Percentiles rank a stretch among this genome's conserved stretches.
Evolutionary conservation across 1,284 basidiomycete species (phyloP).

Genomic region (Boletus sp.): DNA sequence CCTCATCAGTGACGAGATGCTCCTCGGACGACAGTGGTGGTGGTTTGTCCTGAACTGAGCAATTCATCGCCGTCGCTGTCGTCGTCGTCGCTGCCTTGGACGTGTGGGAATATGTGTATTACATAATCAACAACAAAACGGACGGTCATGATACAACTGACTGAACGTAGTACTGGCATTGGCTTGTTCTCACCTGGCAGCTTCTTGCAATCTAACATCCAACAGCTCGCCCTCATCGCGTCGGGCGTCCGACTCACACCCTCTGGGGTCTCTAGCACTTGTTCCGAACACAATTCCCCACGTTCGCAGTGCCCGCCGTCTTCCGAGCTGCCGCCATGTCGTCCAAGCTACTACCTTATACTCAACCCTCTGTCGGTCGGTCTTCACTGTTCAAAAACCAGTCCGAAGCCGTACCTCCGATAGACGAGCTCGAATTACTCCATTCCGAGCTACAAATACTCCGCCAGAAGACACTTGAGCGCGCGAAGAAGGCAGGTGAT

Average conservation of each 20-base stretch:
- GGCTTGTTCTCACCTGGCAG: conserved; percentile 24
- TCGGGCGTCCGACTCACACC: conserved; percentile 15
- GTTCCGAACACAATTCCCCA: conserved; percentile 8
- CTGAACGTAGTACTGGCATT: conserved; percentile 25
- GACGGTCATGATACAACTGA: conserved; percentile 30
- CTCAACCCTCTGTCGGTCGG: conserved; percentile 44
- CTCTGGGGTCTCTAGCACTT: conserved; percentile 7
- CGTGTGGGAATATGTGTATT: conserved; percentile 31
- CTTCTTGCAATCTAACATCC: conserved; percentile 16
- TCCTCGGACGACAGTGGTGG: neutral
- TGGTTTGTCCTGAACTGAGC: conserved; percentile 3
- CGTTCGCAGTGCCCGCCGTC: conserved; percentile 11
- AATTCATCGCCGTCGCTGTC: conserved; percentile 15
- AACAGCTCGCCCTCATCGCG: conserved; percentile 15
- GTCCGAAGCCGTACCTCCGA: conserved; percentile 63
- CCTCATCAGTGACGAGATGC: conserved; percentile 3
- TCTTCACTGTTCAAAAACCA: conserved; percentile 59
- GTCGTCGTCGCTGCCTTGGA: conserved; percentile 9
- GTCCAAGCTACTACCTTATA: conserved; percentile 50
- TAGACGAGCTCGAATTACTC: conserved; percentile 69
- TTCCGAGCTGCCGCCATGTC: conserved; percentile 40
- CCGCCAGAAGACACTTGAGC: conserved; percentile 53
- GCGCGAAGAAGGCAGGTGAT: conserved; percentile 65
- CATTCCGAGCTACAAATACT: conserved; percentile 58
- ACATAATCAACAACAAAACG: conserved; percentile 33